Base-by-base conservation (phyloP, 768 basidiomycete genomes). In the Pleurotus djamor region DNA sequence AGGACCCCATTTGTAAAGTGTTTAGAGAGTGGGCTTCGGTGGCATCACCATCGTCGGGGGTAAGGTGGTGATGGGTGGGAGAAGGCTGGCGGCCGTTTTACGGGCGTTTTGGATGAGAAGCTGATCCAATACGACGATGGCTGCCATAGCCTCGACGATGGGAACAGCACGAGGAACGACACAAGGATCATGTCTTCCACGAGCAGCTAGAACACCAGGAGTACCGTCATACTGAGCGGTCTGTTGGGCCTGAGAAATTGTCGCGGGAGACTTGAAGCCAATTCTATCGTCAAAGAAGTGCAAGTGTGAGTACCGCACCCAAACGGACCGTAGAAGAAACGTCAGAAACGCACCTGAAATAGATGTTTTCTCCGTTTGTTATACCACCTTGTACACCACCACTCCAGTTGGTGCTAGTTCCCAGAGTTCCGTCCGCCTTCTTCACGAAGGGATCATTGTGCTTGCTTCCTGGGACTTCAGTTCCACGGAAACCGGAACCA, bases 381-480 rank as follows among this genome's bases (percentile, higher is more conserved):
- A 99, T 98, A 32, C 97, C 97, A 43, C 97, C 97, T 75, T 99
- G 97, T 58, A 98, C 81, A 52, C 97, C 97, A 48, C 97, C 97
- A 68, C 92, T 95, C 93, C 94, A 92, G 78, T 99, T 99, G 48
- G 94, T 92, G 59, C 74, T 68, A 8, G 97, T 99, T 33, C 92
- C 87, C 34, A 99, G 79, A 52, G 78, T 78, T 16, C 94, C 94
- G 61, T 89, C 81, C 4, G 72, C 70, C 59, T 80, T 83, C 58
- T 72, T 66, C 17, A 91, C 76, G 72, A 96, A 99, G 17, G 85
- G 72, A 72, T 99, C 97, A 73, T 99, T 99, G 76, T 99, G 97
- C 68, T 82, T 83, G 73, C 88, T 91, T 38, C 97, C 97, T 5
- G 93, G 91, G 48, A 98, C 87, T 74, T 96, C 90, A 4, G 95